A percentile compares a stretch with the other conserved stretches of the same genome.
Evolutionary conservation across 805 yeast species (phyloP).

Genomic region (Zygosaccharomyces bisporus): DNA sequence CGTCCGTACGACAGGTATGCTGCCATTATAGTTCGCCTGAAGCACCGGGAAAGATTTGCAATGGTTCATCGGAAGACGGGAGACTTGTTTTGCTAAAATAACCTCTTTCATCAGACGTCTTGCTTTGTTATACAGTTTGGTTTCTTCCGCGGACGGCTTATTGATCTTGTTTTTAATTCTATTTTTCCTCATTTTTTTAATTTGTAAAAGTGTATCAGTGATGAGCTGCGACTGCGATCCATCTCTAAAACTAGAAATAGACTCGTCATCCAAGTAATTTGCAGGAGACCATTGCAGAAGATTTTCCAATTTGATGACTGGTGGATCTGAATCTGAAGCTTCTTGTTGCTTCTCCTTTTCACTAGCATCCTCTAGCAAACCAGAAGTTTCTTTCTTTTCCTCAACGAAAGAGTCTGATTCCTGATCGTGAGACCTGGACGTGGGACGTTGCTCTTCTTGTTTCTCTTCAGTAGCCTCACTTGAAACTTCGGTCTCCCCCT

Average conservation of each 20-base stretch:
- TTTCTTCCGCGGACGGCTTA: slow-evolving; percentile 45
- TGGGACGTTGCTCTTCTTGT: slow-evolving; percentile 9
- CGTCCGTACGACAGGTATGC: slow-evolving; percentile 58
- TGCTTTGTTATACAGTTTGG: slow-evolving; percentile 40
- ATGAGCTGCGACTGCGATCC: slow-evolving; percentile 44
- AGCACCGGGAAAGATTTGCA: slow-evolving; percentile 58
- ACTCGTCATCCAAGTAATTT: slow-evolving; percentile 48
- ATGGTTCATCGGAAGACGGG: slow-evolving; percentile 30
- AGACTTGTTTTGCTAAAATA: slow-evolving; percentile 36
- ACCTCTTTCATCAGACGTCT: slow-evolving; percentile 47
- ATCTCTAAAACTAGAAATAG: slow-evolving; percentile 43
- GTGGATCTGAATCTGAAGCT: background rate
- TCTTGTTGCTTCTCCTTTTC: slow-evolving; percentile 2
- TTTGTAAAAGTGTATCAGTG: slow-evolving; percentile 43
- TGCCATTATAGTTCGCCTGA: slow-evolving; percentile 70
- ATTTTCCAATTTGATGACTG: slow-evolving; percentile 37
- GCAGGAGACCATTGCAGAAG: slow-evolving; percentile 50
- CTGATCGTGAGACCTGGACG: background rate
- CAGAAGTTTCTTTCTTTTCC: background rate
- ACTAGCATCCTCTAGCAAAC: background rate
- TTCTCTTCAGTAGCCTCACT: slow-evolving; percentile 12
- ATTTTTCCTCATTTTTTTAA: slow-evolving; percentile 48
- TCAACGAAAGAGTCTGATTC: background rate
- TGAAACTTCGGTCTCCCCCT: slow-evolving; percentile 4
- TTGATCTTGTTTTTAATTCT: slow-evolving; percentile 37